phyloP scores from a whole-genome alignment of 2,329 filamentous ascomycete genomes.

The Exophiala phaeomuriformis region DNA sequence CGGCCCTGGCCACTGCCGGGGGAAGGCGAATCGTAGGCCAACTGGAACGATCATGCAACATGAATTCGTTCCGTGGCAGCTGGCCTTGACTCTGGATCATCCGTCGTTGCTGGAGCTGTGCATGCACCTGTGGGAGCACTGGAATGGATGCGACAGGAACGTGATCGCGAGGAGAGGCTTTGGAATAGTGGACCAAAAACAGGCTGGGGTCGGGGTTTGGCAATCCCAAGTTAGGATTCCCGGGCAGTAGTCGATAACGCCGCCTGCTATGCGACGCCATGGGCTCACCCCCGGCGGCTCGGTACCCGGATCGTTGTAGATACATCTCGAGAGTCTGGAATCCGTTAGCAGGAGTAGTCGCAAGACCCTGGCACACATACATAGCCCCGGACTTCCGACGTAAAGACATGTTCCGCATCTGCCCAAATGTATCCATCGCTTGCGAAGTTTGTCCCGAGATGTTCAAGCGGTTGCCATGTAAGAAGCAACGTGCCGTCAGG shows the following conservation, averaged over 20 bases:
- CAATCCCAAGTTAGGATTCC: constrained; percentile 61
- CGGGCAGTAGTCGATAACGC: constrained; percentile 75
- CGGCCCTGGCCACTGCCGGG: constrained; percentile 21
- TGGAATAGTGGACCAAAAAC: constrained; percentile 87
- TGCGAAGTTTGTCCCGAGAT: constrained; percentile 65
- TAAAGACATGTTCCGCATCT: constrained; percentile 68
- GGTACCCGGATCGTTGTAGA: constrained; percentile 72
- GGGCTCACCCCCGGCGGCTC: constrained; percentile 59
- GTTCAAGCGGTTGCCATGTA: constrained; percentile 76
- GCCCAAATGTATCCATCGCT: constrained; percentile 92
- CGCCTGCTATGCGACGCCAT: constrained; percentile 69
- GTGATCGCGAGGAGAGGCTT: constrained; percentile 64
- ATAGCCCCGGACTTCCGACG: constrained; percentile 64
- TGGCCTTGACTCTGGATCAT: constrained; percentile 68
- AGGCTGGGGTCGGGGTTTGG: constrained; percentile 70
- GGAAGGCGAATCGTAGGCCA: constrained; percentile 81
- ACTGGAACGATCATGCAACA: constrained; percentile 79
- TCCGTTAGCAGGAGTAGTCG: constrained; percentile 10
- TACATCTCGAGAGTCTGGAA: constrained; percentile 78
- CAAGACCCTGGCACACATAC: constrained; percentile 48
- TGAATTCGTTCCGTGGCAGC: constrained; percentile 84
- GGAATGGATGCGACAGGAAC: constrained; percentile 57
- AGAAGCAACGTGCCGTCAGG: constrained; percentile 74
- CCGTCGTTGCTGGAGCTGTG: constrained; percentile 42
- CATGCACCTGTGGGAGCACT: constrained; percentile 37